Evolutionary conservation across 2,329 filamentous ascomycete genomes (phyloP), one percentile per base, ranked within the genome.

Genomic region (Hymenoscyphus occultus): DNA sequence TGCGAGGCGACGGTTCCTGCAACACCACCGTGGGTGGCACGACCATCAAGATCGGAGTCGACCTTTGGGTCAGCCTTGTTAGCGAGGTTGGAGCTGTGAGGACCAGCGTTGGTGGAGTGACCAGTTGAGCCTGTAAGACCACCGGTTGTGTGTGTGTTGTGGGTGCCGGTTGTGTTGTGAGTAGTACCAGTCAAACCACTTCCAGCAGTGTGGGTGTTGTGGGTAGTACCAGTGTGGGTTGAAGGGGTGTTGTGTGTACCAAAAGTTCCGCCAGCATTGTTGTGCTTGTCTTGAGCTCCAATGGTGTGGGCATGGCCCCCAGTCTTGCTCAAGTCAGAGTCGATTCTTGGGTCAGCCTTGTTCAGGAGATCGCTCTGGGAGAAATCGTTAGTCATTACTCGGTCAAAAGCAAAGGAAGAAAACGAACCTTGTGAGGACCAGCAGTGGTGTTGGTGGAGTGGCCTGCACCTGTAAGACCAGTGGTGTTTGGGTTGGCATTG

Each of bases 291-390:
- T 28, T 56, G 31, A 48, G 61, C 64, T 42, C 58, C 58, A 54
- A 63, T 63, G 48, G 35, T 35, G 5, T 35, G 35, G 35, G 64
- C 60, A 14, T 64, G 63, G 16, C 56, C 63, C 4, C 64, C 64
- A 31, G 51, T 63, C 28, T 40, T n/a, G 22, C 54, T 59, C 28
- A 35, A 42, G 19, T 28, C 42, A 14, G 35, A 45, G 72, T 85
- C 82, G 56, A 84, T 76, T 19, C 83, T 77, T 31, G 83, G 83
- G 69, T 86, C 83, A 5, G 74, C 71, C 42, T 81, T 80, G 74
- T 85, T 86, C n/a, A 76, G 75, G 3, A 70, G 1, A 62, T 71
- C 70, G 12, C 60, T 65, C 61, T 75, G 35, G 1, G 9, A 35
- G n/a, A 35, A 35, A 1, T 67, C 1, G 62, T 79, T 78, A 12